These are phyloP conservation scores for Xylariomycetidae sp. DNA, from an alignment of 2,329 filamentous ascomycete genomes.

Conservation along the genomic window DNA sequence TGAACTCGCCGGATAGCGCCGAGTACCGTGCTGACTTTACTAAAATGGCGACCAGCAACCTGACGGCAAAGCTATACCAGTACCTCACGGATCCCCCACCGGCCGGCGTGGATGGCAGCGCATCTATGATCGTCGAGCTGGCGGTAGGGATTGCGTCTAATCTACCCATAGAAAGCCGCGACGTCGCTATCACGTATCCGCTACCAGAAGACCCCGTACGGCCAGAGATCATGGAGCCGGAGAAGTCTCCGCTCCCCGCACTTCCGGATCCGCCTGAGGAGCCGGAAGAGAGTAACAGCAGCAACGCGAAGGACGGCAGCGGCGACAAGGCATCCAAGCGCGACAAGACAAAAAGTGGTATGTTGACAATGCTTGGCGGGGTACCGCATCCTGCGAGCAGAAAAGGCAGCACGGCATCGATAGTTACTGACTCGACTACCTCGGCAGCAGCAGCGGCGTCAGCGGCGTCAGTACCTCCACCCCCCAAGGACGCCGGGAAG, in stretches of 20 bases:
- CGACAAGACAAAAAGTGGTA: conserved; percentile 46
- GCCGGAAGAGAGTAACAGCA: conserved; percentile 20
- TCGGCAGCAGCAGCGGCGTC: conserved; percentile 22
- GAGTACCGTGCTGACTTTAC: conserved; percentile 67
- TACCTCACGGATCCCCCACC: conserved; percentile 74
- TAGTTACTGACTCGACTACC: conserved; percentile 37
- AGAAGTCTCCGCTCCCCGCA: conserved; percentile 64
- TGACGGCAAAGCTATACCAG: conserved; percentile 66
- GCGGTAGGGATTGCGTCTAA: conserved; percentile 82
- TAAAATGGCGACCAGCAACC: conserved; percentile 61
- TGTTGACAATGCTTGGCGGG: conserved; percentile 31
- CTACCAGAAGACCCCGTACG: conserved; percentile 69
- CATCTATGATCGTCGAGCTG: conserved; percentile 88
- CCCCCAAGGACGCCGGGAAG: conserved; percentile 45
- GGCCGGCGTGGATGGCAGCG: conserved; percentile 77
- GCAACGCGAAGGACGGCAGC: conserved; percentile 30
- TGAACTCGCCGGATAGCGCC: conserved; percentile 61
- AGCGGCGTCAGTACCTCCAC: conserved; percentile 19
- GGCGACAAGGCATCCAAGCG: conserved; percentile 32
- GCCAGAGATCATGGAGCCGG: conserved; percentile 77
- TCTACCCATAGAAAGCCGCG: conserved; percentile 83
- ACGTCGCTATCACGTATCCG: conserved; percentile 84
- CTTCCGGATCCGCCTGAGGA: conserved; percentile 41
- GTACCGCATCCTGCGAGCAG: conserved; percentile 23
- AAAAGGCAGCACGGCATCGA: conserved; percentile 31